phyloP scores from a whole-genome alignment of 148 eudicot species.

The Camellia granthamiana region DNA sequence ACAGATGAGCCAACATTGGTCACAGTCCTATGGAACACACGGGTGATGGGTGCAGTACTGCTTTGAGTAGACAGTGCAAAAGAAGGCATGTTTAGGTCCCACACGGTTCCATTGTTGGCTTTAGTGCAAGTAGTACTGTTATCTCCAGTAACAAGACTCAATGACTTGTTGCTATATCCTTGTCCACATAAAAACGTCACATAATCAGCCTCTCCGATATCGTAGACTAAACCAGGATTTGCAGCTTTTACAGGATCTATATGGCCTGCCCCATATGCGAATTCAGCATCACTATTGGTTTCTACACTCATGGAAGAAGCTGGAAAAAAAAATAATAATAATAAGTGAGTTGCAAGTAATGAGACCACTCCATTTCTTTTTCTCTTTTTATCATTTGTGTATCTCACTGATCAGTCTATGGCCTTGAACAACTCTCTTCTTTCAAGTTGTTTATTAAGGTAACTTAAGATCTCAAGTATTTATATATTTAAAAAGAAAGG shows the following conservation, averaged over 20 bases:
- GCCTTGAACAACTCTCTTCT: too few relatives aligned
- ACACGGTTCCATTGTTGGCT: slow-evolving; percentile 21
- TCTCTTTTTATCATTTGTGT: too few relatives aligned
- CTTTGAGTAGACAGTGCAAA: slow-evolving; percentile 19
- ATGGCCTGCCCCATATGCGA: slow-evolving; percentile 56
- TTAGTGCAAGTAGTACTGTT: slow-evolving; percentile 28
- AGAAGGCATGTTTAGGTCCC: slow-evolving; percentile 49
- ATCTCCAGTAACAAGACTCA: slow-evolving; percentile 36
- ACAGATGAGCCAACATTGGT: slow-evolving; percentile 44
- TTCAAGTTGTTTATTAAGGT: background rate
- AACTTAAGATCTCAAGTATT: background rate
- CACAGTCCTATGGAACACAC: slow-evolving; percentile 31
- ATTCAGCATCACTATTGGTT: slow-evolving; percentile 24
- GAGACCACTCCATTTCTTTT: too few relatives aligned
- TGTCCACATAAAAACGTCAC: slow-evolving; percentile 38
- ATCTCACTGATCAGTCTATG: too few relatives aligned
- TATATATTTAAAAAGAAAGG: too few relatives aligned
- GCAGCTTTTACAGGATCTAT: slow-evolving; percentile 32
- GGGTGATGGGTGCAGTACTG: background rate
- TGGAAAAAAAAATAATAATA: background rate
- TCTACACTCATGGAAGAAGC: slow-evolving; percentile 24
- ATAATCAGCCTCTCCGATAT: slow-evolving; percentile 29
- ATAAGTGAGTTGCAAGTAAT: too few relatives aligned
- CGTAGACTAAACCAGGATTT: slow-evolving; percentile 44
- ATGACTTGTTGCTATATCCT: slow-evolving; percentile 28